Percentiles rank a stretch among this genome's conserved stretches.
Conservation (phyloP, 139 green algal species). For the Chlorella sp. region DNA sequence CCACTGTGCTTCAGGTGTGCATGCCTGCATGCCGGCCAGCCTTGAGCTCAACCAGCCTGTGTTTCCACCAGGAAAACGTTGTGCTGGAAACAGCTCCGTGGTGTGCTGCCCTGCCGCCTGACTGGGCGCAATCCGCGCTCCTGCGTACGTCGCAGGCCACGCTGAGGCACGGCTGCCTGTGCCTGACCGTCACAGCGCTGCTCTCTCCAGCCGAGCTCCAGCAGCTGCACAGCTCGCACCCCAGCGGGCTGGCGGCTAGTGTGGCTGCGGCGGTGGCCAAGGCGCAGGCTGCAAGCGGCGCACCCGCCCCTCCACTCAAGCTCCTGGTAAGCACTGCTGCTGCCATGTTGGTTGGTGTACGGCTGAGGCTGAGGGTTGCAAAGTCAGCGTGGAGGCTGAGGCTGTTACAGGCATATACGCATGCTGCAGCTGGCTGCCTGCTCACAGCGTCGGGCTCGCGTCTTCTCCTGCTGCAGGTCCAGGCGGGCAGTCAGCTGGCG, state of each 20-base stretch:
- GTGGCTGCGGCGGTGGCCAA: neutral
- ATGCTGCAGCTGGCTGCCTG: neutral
- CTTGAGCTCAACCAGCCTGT: too few species aligned
- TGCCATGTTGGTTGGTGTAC: too few species aligned
- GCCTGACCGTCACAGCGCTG: slow-evolving; percentile 1
- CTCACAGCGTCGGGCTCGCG: too few species aligned
- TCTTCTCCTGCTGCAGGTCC: neutral
- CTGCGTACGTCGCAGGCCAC: neutral
- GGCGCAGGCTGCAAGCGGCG: neutral
- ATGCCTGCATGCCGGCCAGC: too few species aligned
- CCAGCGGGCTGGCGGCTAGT: neutral
- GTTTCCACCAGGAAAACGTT: too few species aligned
- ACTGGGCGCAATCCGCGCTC: too few species aligned
- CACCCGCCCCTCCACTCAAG: neutral
- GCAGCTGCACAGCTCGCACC: neutral
- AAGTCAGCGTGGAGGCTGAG: too few species aligned
- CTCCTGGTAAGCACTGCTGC: slow-evolving; percentile 10
- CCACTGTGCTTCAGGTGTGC: neutral
- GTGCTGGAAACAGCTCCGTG: too few species aligned
- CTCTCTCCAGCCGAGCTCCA: neutral
- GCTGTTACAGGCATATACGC: too few species aligned
- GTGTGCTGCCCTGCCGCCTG: too few species aligned
- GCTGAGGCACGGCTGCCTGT: neutral
- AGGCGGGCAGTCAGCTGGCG: neutral
- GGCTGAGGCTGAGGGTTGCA: too few species aligned